Conservation (phyloP, 1,139 yeast species). For the Protomyces inundatus region DNA sequence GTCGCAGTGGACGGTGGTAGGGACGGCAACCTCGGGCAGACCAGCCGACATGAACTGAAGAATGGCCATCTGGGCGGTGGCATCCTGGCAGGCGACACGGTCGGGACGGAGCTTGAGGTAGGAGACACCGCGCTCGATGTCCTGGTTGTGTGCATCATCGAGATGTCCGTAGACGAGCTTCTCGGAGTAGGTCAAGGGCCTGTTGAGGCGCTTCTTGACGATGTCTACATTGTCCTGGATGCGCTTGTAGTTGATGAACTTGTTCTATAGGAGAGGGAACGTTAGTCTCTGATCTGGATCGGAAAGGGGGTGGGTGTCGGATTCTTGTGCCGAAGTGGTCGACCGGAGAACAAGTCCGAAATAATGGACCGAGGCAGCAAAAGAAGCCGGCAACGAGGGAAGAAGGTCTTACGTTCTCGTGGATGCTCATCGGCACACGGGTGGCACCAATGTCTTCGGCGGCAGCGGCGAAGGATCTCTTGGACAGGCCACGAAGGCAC, state of each 20-base stretch:
- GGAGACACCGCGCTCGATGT: conserved; percentile 91
- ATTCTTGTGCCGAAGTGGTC: neutral
- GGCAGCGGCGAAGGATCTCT: conserved; percentile 14
- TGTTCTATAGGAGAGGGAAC: neutral
- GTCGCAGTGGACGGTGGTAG: conserved; percentile 98
- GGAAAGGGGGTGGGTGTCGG: neutral
- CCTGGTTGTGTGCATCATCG: conserved; percentile 90
- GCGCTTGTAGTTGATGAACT: conserved; percentile 29
- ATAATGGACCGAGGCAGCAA: neutral
- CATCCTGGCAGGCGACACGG: conserved; percentile 99
- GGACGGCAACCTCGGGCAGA: conserved; percentile 89
- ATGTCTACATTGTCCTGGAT: conserved; percentile 69
- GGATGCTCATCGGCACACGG: conserved; percentile 22
- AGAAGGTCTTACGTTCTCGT: conserved; percentile 12
- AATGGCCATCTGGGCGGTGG: conserved; percentile 99
- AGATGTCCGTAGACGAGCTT: conserved; percentile 93
- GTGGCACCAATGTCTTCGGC: conserved; percentile 25
- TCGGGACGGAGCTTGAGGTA: conserved; percentile 97
- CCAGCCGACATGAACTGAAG: conserved; percentile 98
- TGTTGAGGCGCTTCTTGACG: conserved; percentile 77
- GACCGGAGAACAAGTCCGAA: neutral
- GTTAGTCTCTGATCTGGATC: neutral
- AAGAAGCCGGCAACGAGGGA: neutral
- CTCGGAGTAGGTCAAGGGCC: conserved; percentile 97
- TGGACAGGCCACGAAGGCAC: conserved; percentile 1